Base-by-base conservation (phyloP, 2,329 filamentous ascomycete species). In the Colletotrichum karsti region DNA sequence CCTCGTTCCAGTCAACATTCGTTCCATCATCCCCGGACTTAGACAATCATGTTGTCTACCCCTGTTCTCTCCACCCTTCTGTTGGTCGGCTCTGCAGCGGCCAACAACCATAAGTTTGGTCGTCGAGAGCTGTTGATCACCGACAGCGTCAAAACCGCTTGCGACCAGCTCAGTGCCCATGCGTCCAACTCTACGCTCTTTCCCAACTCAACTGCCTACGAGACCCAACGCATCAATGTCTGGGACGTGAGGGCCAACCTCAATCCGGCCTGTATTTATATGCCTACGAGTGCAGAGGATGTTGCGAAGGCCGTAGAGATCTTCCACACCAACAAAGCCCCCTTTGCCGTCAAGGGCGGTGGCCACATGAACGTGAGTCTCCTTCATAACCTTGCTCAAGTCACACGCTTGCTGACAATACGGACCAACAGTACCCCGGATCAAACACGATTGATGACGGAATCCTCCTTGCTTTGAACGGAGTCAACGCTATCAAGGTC, bases 11-110 rank as follows among this genome's bases (percentile, higher is more conserved):
- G 18, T 26, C 55, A 37, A 24, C 13, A n/a, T 18, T 9, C 15
- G 18, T 26, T 48, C 20, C 20, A 30, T 33, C 22, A 18, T 18
- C 13, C 20, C 20, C 13, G 8, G 8, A 28, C 1, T 4, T 3
- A 6, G 28, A n/a, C 1, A 4, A 58, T 4, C 3, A 58, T 46
- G 28, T 58, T 46, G 18, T 24, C 28, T 35, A 18, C 28, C 15
- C 13, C 41, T n/a, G 82, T 85, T 6, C 77, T 84, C 1, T 57
- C 54, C 54, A n/a, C n/a, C 15, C 10, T 57, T 3, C 13, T 44
- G 26, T 28, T 57, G n/a, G 54, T 37, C 13, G 7, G 54, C 18
- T 57, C 54, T 44, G 54, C 54, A 26, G 54, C 39, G 22, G 54
- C 54, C 9, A 24, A n/a, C 10, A 46, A n/a, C 13, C 26, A 10